A percentile compares a stretch with the other conserved stretches of the same genome.
Conservation (phyloP, 139 green algal species). For the Asterochloris sp. region DNA sequence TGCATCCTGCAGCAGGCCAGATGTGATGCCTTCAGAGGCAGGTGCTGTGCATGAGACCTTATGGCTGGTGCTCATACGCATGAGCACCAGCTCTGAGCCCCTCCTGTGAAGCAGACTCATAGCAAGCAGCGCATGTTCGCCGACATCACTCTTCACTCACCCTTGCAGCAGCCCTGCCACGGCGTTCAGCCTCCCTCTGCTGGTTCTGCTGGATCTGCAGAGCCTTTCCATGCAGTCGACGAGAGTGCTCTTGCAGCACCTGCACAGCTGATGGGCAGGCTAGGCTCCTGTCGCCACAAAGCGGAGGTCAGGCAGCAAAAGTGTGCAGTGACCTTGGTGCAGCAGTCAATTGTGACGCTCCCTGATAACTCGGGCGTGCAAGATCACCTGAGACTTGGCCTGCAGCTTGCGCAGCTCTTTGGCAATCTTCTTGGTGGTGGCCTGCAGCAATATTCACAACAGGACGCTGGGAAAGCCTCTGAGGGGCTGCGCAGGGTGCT, state of each 20-base stretch:
- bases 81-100: not conserved
- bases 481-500: not conserved
- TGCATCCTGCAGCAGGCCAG: not conserved
- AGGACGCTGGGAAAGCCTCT: too few relatives aligned
- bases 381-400: not conserved
- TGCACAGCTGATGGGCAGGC: not conserved
- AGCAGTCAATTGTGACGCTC: too few relatives aligned
- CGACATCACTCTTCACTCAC: not conserved
- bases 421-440: not conserved
- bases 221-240: slow-evolving; percentile 10
- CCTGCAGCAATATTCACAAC: not conserved
- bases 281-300: too few relatives aligned
- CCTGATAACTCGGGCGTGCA: too few relatives aligned
- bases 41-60: not conserved
- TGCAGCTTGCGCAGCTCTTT: slow-evolving; percentile 17
- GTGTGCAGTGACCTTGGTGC: too few relatives aligned
- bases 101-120: not conserved
- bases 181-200: not conserved
- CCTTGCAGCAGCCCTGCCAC: not conserved
- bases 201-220: not conserved
- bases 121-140: not conserved
- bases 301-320: too few relatives aligned
- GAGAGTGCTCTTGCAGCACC: slow-evolving; percentile 11
- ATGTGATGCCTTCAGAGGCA: not conserved
- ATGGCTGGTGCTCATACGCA: not conserved